A percentile compares a stretch with the other conserved stretches of the same genome.
Evolutionary conservation across 2,329 filamentous ascomycete species (phyloP).

Genomic region (Xylariaceae sp.): DNA sequence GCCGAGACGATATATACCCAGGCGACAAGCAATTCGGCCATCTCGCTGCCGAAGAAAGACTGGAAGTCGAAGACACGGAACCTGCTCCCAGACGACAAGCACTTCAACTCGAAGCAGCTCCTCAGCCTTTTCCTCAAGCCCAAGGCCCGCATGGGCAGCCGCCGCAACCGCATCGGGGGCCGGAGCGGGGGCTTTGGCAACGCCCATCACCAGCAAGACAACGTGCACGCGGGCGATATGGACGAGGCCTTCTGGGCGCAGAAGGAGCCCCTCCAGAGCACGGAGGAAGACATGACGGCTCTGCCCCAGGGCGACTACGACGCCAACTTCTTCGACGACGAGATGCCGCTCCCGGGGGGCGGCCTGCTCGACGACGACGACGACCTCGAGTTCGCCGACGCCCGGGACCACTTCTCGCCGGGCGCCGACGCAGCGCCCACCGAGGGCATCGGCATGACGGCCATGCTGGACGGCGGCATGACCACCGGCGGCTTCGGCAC

Average conservation of each 20-base stretch:
- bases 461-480: slow-evolving; percentile 43
- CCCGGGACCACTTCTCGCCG: slow-evolving; percentile 70
- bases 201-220: slow-evolving; percentile 36
- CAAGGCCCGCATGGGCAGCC: slow-evolving; percentile 71
- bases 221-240: slow-evolving; percentile 66
- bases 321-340: slow-evolving; percentile 94
- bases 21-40: slow-evolving; percentile 70
- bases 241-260: slow-evolving; percentile 95
- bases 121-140: slow-evolving; percentile 91
- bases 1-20: slow-evolving; percentile 75
- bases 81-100: slow-evolving; percentile 91
- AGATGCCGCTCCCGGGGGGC: slow-evolving; percentile 58
- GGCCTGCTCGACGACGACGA: slow-evolving; percentile 56
- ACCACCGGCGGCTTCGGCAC: slow-evolving; percentile 51
- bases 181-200: slow-evolving; percentile 34
- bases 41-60: slow-evolving; percentile 84
- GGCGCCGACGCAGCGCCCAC: slow-evolving; percentile 44
- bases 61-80: slow-evolving; percentile 93
- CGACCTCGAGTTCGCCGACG: slow-evolving; percentile 70
- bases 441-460: slow-evolving; percentile 39
- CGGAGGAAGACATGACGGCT: slow-evolving; percentile 46
- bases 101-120: slow-evolving; percentile 91
- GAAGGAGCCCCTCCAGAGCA: slow-evolving; percentile 43
- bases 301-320: slow-evolving; percentile 75
- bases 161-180: slow-evolving; percentile 45